phyloP scores from a whole-genome alignment of 106 monocot genomes.

The Cymbidium sinense region DNA sequence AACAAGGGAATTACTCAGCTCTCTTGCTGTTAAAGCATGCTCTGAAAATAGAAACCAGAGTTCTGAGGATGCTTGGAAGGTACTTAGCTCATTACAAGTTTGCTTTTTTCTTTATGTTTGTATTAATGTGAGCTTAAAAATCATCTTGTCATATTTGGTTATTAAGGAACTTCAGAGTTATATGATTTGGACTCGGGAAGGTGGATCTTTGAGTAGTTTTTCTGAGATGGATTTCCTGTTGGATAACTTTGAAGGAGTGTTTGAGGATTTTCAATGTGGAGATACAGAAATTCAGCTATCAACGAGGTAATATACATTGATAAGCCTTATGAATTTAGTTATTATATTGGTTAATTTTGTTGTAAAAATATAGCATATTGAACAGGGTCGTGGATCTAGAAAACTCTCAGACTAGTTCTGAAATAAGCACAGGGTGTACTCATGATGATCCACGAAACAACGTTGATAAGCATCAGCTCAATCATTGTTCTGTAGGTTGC shows the following conservation, averaged over 20 bases:
- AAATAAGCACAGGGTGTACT: constrained; percentile 18
- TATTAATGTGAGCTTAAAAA: background rate
- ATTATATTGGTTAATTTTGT: background rate
- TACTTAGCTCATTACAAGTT: constrained; percentile 9
- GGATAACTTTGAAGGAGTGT: constrained; percentile 56
- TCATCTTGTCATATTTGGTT: constrained; percentile 8
- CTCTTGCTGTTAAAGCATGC: constrained; percentile 69
- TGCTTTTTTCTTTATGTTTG: background rate
- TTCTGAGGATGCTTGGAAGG: constrained; percentile 92
- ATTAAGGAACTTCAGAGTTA: constrained; percentile 75
- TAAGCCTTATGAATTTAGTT: background rate
- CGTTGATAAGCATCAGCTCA: constrained; percentile 1
- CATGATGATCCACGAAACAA: background rate
- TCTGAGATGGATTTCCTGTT: constrained; percentile 42
- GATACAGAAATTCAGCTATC: constrained; percentile 24
- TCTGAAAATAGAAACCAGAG: constrained; percentile 43
- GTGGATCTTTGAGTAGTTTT: constrained; percentile 14
- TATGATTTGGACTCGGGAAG: constrained; percentile 40
- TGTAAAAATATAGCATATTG: background rate
- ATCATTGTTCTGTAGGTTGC: constrained; percentile 18
- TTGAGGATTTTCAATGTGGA: constrained; percentile 40
- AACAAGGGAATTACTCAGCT: constrained; percentile 74
- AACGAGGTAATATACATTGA: constrained; percentile 25
- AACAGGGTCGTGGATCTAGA: constrained; percentile 25
- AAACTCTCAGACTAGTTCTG: constrained; percentile 22